Conservation (phyloP, 2,329 filamentous ascomycete species). For the Colletotrichum shisoi region DNA sequence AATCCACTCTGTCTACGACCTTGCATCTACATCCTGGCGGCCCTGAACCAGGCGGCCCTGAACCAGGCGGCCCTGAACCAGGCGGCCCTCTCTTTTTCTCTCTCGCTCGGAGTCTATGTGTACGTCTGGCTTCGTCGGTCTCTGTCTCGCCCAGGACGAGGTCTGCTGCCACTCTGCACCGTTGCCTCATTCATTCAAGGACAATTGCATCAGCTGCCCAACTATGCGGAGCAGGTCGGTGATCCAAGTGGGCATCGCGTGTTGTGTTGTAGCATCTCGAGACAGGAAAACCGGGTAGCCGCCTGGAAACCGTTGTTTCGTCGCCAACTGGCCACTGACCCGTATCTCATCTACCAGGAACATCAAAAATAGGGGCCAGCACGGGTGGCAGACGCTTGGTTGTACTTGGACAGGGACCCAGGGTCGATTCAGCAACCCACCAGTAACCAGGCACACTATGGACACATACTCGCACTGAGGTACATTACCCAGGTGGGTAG, state of each 20-base stretch:
- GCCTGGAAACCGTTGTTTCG: slow-evolving; percentile 33
- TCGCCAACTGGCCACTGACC: slow-evolving; percentile 31
- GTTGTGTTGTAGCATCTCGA: slow-evolving; percentile 19
- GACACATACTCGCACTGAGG: too few species aligned
- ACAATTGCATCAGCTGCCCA: neutral
- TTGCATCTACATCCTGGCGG: slow-evolving; percentile 20
- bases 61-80: neutral
- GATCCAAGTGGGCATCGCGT: slow-evolving; percentile 7
- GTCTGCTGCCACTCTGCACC: neutral
- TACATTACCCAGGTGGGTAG: too few species aligned
- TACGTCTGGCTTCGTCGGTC: neutral
- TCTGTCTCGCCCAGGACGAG: neutral
- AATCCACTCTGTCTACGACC: slow-evolving; percentile 31
- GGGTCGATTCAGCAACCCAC: slow-evolving; percentile 8
- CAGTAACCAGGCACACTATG: too few species aligned
- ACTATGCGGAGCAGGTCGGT: neutral
- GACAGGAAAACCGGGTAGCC: slow-evolving; percentile 26
- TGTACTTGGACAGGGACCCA: slow-evolving; percentile 24
- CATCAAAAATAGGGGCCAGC: slow-evolving; percentile 27
- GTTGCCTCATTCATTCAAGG: slow-evolving; percentile 1
- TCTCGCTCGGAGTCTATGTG: too few species aligned
- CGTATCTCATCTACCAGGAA: slow-evolving; percentile 35
- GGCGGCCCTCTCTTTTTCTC: neutral
- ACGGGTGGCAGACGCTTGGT: slow-evolving; percentile 22
- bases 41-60: neutral